Evolutionary conservation across 2,329 filamentous ascomycete species (phyloP).

Genomic region (Ophiognomonia clavigignenti-juglandacearum): DNA sequence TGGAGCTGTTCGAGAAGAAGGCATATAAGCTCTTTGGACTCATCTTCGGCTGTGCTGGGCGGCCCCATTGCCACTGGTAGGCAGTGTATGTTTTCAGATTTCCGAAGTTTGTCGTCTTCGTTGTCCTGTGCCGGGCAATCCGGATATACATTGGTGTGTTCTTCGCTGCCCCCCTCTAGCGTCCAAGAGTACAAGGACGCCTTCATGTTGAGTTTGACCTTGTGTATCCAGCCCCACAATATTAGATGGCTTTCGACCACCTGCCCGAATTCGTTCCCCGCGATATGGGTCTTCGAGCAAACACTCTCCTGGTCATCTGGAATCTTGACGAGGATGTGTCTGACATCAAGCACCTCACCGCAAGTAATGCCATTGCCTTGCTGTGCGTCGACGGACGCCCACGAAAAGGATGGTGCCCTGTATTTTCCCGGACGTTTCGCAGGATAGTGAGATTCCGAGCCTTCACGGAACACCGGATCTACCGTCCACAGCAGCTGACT

Average conservation of each 20-base stretch:
- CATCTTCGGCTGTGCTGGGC: background rate
- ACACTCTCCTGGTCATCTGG: background rate
- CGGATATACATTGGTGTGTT: background rate
- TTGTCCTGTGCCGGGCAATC: background rate
- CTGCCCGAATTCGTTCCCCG: background rate
- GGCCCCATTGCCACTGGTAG: background rate
- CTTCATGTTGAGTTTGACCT: background rate
- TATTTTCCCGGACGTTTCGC: background rate
- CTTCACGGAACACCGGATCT: background rate
- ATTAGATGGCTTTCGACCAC: background rate
- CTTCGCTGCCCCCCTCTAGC: background rate
- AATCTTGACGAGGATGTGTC: background rate
- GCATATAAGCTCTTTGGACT: background rate
- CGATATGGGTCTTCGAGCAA: background rate
- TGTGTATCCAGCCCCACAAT: background rate
- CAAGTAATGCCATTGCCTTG: background rate
- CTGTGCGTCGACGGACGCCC: slow-evolving; percentile 7
- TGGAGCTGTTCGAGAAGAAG: background rate
- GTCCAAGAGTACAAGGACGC: background rate
- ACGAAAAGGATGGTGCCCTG: slow-evolving; percentile 8
- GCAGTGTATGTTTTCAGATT: background rate
- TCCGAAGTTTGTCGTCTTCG: background rate
- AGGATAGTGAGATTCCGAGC: background rate
- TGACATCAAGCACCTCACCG: background rate
- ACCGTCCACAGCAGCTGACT: slow-evolving; percentile 9